Base-by-base conservation (phyloP, 768 basidiomycete genomes). In the Leccinum rimulosum region DNA sequence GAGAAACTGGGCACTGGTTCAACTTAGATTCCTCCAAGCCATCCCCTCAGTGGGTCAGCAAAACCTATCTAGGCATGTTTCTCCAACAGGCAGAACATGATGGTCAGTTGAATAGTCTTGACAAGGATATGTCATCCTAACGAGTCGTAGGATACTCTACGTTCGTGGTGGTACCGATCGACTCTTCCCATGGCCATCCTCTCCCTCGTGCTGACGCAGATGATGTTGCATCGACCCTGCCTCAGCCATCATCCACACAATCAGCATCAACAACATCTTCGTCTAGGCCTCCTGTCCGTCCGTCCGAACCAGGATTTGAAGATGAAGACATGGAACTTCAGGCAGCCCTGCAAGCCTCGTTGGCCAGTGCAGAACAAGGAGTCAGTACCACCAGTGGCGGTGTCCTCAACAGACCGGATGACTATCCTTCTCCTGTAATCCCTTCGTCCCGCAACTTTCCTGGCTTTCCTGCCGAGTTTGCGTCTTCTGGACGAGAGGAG, bases 321-420 rank as follows among this genome's bases (percentile, higher is more conserved):
- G 89, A 93, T 62, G 93, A 94, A 68, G 94, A 97, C 70, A 81
- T 86, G 65, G 91, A 93, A 58, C 81, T 96, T 3, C 95, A 97
- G 70, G 89, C 86, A 6, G 94, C 91, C 0, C 76, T 95, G 52
- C 91, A 92, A 66, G 93, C 92, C 3, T 94, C 92, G 4, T 74
- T 95, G 47, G 76, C 77, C 68, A 71, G 71, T 35, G 43, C 63
- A 25, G 60, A 49, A 17, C 55, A 14, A 52, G 22, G 43, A 31
- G 47, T 53, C 22, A 15, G 36, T 30, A 36, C 61, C 9, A 60
- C 54, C 56, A 38, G 52, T n/a, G n/a, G 54, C 19, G 31, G 49
- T 59, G n/a, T 47, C 8, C 63, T 54, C 56, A 54, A 54, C 59
- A 65, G 60, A 45, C 40, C 40, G 31, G 55, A 60, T 52, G 43